phyloP scores from a whole-genome alignment of 169 alveolate genomes.

The Amoebophrya sp. region DNA sequence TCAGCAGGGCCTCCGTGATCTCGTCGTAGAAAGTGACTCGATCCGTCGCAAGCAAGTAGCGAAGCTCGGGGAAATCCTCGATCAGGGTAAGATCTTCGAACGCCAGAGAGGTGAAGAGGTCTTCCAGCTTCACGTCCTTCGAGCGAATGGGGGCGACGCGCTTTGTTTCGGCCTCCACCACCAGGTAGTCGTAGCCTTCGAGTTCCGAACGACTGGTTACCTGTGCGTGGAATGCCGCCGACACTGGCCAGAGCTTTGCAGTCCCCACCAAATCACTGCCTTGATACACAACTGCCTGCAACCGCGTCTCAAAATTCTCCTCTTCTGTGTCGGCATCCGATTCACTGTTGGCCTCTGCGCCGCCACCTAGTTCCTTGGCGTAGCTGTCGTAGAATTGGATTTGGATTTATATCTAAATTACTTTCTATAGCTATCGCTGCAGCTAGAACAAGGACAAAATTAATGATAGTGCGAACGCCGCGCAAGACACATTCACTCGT shows the following conservation, averaged over 20 bases:
- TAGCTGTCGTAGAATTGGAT: too few relatives aligned
- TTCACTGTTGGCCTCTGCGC: background rate
- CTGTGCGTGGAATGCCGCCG: background rate
- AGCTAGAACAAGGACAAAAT: too few relatives aligned
- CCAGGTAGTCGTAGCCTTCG: background rate
- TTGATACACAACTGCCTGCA: background rate
- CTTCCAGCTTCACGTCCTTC: background rate
- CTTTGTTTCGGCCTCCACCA: background rate
- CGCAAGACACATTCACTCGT: too few relatives aligned
- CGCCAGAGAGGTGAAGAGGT: background rate
- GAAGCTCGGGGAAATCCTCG: background rate
- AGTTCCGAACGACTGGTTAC: background rate
- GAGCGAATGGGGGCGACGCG: background rate
- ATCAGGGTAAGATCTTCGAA: background rate
- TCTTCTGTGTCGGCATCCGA: background rate
- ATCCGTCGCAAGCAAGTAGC: background rate
- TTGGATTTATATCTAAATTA: too few relatives aligned
- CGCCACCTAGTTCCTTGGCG: background rate
- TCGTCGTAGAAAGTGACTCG: background rate
- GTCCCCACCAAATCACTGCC: background rate
- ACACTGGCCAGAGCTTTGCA: background rate
- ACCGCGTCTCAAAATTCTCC: background rate
- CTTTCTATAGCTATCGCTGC: too few relatives aligned
- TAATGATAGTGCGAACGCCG: too few relatives aligned
- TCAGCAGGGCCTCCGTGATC: background rate